Percentiles rank a stretch among this genome's conserved stretches.
Evolutionary conservation across 495 filamentous ascomycete genomes (phyloP).

Genomic region (Recurvomyces mirabilis): DNA sequence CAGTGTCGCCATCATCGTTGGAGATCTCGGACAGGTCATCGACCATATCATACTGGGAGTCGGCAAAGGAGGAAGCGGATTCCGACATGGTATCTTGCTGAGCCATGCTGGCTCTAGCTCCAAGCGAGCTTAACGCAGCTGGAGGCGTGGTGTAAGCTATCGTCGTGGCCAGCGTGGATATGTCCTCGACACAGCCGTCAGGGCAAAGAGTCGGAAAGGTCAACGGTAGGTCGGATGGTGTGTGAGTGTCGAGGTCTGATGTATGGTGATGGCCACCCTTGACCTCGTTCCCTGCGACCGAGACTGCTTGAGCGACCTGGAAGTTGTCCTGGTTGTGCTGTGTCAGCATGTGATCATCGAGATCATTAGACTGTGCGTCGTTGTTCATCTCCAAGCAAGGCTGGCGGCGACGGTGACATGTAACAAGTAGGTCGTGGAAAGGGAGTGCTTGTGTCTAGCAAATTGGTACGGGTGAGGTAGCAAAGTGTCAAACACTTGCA

Average conservation of each 20-base stretch:
- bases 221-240: slow-evolving; percentile 7
- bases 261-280: neutral
- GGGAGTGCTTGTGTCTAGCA: too few species aligned
- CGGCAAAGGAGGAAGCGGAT: slow-evolving; percentile 8
- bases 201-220: slow-evolving; percentile 11
- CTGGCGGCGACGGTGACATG: too few species aligned
- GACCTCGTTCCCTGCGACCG: neutral
- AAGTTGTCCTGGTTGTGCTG: neutral
- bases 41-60: slow-evolving; percentile 19
- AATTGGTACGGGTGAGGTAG: too few species aligned
- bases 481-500: too few species aligned
- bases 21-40: slow-evolving; percentile 19
- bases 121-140: slow-evolving; percentile 15
- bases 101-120: neutral
- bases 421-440: too few species aligned
- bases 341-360: neutral
- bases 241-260: neutral
- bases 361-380: too few species aligned
- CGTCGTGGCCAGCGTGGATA: neutral
- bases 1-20: slow-evolving; percentile 16
- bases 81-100: neutral
- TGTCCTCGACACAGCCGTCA: slow-evolving; percentile 15
- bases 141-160: slow-evolving; percentile 5
- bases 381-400: too few species aligned
- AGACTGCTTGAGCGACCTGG: neutral